Evolutionary conservation across 2,329 filamentous ascomycete species (phyloP), one percentile per base, ranked within the genome.

Genomic region (Ascochyta viciae-villosae): DNA sequence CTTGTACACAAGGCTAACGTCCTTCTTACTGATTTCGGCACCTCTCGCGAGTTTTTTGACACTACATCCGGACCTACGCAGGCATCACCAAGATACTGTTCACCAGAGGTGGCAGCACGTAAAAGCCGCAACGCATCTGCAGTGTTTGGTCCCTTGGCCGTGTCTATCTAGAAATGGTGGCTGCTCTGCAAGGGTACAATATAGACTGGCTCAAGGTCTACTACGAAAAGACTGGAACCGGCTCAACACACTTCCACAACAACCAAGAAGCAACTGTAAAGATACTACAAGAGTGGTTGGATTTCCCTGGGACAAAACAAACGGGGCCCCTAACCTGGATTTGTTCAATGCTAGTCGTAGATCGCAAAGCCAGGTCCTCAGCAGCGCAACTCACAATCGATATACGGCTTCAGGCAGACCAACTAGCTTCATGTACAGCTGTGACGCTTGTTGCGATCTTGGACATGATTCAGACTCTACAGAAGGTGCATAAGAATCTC

Each of bases 81-180:
- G n/a, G 26, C 34, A 1, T 44, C 62, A 0, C 47, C 48, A 13
- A 52, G 63, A 12, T 67, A 65, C 35, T 48, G 57, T 27, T 9
- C 64, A 0, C 64, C 64, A 10, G 64, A 67, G 22, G 61, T 65
- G 1, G 54, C 57, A 3, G 45, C 12, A 15, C 44, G 50, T 10
- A 53, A 60, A 13, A 15, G 33, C 8, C 54, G 62, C 4, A 62
- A 62, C 24, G 51, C 44, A 0, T 57, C 54, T 3, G 45, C 62
- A 23, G 62, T 33, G 50, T 67, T 3, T 65, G 58, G 60, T 58
- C 60, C 3, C 55, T 67, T 3, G 64, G 64, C 1, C 62, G 58
- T 33, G 62, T 67, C 6, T 67, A 62, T 39, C 16, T 67, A 9
- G 64, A 65, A 29, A 65, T 64, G 56, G 26, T 40, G 2, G 50